These are phyloP conservation scores for Vinca minor DNA, from an alignment of 257 asterid genomes.

Conservation along the genomic window DNA sequence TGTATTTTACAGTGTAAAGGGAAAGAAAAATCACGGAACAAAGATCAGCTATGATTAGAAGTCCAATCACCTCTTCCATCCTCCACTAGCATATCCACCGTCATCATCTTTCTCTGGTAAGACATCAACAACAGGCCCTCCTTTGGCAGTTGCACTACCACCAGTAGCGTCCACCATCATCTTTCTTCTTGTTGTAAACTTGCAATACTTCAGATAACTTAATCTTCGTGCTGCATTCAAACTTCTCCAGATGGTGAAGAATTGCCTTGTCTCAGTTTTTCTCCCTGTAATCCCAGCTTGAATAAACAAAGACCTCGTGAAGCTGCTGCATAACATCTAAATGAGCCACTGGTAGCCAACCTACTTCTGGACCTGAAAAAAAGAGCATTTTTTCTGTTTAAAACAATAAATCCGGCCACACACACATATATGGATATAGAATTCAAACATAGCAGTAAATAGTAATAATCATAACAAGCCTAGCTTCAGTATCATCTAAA, in stretches of 20 bases:
- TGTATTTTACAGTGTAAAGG: background rate
- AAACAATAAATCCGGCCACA: background rate
- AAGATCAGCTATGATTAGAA: conserved; percentile 13
- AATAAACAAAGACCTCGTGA: conserved; percentile 43
- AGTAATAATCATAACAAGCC: too few species aligned
- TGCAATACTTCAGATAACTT: conserved; percentile 29
- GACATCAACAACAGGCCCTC: conserved; percentile 37
- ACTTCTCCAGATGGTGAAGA: conserved; percentile 32
- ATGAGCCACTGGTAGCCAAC: conserved; percentile 16
- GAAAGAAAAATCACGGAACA: background rate
- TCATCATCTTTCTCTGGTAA: conserved; percentile 61
- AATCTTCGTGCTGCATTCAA: conserved; percentile 35
- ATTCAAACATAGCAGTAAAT: too few species aligned
- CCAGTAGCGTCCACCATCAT: conserved; percentile 83
- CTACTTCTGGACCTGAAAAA: conserved; percentile 12
- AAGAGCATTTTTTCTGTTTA: background rate
- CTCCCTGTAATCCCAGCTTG: conserved; percentile 40
- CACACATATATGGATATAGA: too few species aligned
- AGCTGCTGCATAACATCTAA: conserved; percentile 84
- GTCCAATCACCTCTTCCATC: conserved; percentile 80
- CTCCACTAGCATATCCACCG: conserved; percentile 75
- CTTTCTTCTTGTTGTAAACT: conserved; percentile 29
- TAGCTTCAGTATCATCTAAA: background rate
- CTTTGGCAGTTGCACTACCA: conserved; percentile 49
- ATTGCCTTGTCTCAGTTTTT: conserved; percentile 33